Conservation (phyloP, 2,329 filamentous ascomycete species). For the Arthrobotrys sphaeroides region DNA sequence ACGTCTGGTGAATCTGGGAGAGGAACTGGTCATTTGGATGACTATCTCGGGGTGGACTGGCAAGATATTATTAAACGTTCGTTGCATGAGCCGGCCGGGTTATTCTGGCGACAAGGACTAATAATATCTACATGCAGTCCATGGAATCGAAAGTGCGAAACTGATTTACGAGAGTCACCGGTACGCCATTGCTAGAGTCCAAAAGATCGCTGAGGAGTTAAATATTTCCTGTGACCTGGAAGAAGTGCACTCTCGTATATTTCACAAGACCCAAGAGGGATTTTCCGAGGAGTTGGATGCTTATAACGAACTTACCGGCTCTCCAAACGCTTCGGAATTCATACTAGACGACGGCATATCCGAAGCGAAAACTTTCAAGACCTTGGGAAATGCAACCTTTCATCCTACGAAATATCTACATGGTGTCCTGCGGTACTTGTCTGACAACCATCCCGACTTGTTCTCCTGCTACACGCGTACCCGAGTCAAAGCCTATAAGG, state of each 20-base stretch:
- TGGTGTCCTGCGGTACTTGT: constrained; percentile 67
- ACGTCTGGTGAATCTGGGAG: constrained; percentile 67
- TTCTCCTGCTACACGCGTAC: constrained; percentile 68
- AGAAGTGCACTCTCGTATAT: constrained; percentile 64
- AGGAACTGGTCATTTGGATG: constrained; percentile 68
- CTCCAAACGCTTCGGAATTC: constrained; percentile 64
- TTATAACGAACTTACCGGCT: constrained; percentile 63
- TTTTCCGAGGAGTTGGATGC: constrained; percentile 64
- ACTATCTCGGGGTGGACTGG: constrained; percentile 68
- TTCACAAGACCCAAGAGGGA: constrained; percentile 65
- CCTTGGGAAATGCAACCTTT: constrained; percentile 66
- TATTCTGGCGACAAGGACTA: not conserved
- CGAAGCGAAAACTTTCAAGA: constrained; percentile 61
- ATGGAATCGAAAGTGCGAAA: constrained; percentile 65
- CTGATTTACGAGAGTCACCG: constrained; percentile 67
- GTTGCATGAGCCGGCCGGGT: not conserved
- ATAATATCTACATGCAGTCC: constrained; percentile 58
- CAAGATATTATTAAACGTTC: constrained; percentile 64
- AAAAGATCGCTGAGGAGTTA: constrained; percentile 65
- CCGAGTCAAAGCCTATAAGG: constrained; percentile 64
- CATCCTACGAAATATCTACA: constrained; percentile 68
- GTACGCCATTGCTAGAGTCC: constrained; percentile 67
- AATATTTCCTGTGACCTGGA: constrained; percentile 69
- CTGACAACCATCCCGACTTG: constrained; percentile 63
- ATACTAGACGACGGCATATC: constrained; percentile 64